Evolutionary conservation across 768 basidiomycete genomes (phyloP).

Genomic region (Pleurotus giganteus): DNA sequence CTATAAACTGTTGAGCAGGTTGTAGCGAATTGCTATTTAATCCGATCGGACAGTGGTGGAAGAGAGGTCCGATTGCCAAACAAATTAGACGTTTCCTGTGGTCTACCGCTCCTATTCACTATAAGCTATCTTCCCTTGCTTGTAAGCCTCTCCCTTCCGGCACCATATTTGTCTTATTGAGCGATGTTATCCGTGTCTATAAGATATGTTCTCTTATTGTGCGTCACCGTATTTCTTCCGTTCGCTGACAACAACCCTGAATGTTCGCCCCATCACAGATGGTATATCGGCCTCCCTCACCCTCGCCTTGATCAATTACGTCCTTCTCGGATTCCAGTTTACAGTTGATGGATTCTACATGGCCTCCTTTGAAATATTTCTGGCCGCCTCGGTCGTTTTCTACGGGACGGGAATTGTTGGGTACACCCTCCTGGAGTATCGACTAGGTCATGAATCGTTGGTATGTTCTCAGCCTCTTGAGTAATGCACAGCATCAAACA

Average conservation of each 20-base stretch:
- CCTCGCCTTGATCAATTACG: constrained; percentile 70
- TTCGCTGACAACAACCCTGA: background rate
- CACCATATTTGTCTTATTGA: background rate
- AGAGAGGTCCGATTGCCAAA: constrained; percentile 71
- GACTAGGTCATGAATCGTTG: constrained; percentile 58
- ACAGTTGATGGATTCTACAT: constrained; percentile 75
- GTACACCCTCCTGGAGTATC: constrained; percentile 73
- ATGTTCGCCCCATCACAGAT: constrained; percentile 23
- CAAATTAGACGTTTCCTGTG: constrained; percentile 75
- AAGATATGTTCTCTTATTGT: constrained; percentile 59
- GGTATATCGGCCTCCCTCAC: constrained; percentile 69
- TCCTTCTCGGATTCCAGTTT: constrained; percentile 71
- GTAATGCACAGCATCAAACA: constrained; percentile 23
- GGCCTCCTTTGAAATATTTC: constrained; percentile 79
- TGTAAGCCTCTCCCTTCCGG: constrained; percentile 36
- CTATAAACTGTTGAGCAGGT: constrained; percentile 15
- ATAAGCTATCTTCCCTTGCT: constrained; percentile 77
- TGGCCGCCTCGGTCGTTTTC: constrained; percentile 73
- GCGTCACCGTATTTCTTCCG: constrained; percentile 13
- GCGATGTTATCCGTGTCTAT: background rate
- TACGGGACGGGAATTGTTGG: constrained; percentile 72
- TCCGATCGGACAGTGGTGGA: constrained; percentile 74
- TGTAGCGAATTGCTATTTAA: constrained; percentile 79
- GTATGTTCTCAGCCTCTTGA: constrained; percentile 17
- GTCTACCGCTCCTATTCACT: constrained; percentile 73